Evolutionary conservation across 202 grass and related monocot genomes (phyloP), one percentile per base, ranked within the genome.

Genomic region (Panicum virgatum): DNA sequence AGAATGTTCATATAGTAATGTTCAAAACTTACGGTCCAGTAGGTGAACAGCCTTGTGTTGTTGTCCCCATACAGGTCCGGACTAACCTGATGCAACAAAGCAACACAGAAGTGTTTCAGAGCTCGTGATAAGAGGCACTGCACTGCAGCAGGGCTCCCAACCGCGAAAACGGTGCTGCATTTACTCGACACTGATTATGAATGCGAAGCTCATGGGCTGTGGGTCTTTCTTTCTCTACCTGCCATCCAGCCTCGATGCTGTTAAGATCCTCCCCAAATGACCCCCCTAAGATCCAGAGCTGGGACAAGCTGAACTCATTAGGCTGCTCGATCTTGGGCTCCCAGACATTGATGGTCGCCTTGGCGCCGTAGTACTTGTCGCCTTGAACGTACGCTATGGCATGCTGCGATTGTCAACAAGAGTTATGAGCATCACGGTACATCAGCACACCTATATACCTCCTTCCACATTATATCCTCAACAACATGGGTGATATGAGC

Each of bases 341-440:
- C 96, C 96, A 98, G 7, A 98, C 92, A 88, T 98, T 98, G 76
- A 98, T 98, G 75, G 96, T 98, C 34, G 92, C 96, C 87, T 98
- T 98, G 19, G 92, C 96, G 34, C 96, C 96, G 10, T 95, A 98
- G 77, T 95, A 98, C 69, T 98, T 98, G 60, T 97, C 95, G 0
- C 95, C 92, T 64, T 97, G 92, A 12, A 97, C 95, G 66, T 93
- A 97, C 2, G 90, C 89, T 83, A 98, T 98, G 18, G 96, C 96
- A 80, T 98, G 96, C 96, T 98, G 88, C 50, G 89, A 81, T 69
- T 46, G 74, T 75, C 52, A 86, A 19, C 12, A 54, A 14, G 5
- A 83, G 67, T 74, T 62, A 86, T 50, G 61, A 72, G 51, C 25
- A 76, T 52, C n/a, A 80, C 30, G 7, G 48, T 4, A 19, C 64